Conservation (phyloP, 331 rosid species). For the Prunus yedoensis region DNA sequence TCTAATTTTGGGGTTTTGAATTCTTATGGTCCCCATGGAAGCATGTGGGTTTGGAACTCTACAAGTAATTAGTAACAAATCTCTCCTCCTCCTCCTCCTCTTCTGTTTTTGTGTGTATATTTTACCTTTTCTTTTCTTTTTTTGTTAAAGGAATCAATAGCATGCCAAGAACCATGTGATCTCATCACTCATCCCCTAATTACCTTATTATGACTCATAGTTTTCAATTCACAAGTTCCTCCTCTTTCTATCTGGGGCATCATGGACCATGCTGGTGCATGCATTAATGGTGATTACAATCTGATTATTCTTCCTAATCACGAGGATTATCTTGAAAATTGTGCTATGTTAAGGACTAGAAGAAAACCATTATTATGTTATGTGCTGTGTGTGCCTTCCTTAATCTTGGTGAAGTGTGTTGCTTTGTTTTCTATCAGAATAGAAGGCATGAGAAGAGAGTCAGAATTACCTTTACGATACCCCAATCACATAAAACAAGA, state of each 20-base stretch:
- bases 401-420: conserved; percentile 30
- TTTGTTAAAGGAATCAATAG: conserved; percentile 57
- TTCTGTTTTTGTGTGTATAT: conserved; percentile 33
- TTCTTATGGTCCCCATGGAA: conserved; percentile 68
- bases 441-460: conserved; percentile 28
- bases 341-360: conserved; percentile 18
- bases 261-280: too few relatives aligned
- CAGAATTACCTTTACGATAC: conserved; percentile 48
- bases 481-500: conserved; percentile 52
- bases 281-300: conserved; percentile 27
- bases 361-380: conserved; percentile 23
- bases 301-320: conserved; percentile 48
- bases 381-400: conserved; percentile 15
- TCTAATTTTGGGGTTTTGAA: conserved; percentile 33
- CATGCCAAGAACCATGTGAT: conserved; percentile 76
- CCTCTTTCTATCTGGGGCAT: too few relatives aligned
- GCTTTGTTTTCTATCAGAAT: conserved; percentile 19
- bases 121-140: conserved; percentile 30
- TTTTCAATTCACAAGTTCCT: neutral
- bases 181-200: conserved; percentile 42
- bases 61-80: conserved; percentile 2
- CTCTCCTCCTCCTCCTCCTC: conserved; percentile 28
- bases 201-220: conserved; percentile 6
- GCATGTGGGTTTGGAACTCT: conserved; percentile 63
- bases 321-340: conserved; percentile 43